These are phyloP conservation scores for Wickerhamiella spandovensis DNA, from an alignment of 805 yeast species.

Conservation along the genomic window DNA sequence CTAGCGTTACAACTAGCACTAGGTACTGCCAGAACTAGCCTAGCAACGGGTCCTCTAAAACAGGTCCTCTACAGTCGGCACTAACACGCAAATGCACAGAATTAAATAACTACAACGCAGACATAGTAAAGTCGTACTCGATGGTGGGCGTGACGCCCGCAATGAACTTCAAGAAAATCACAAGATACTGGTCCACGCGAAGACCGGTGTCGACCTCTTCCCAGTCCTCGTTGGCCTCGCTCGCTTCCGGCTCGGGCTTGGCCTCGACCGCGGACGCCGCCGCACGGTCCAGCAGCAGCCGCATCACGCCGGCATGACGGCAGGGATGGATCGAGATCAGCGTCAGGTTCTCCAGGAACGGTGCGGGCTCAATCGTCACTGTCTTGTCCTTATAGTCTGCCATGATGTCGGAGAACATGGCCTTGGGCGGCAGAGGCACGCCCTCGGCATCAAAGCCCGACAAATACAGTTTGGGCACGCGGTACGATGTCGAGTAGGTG, in stretches of 20 bases:
- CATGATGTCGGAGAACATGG: constrained; percentile 91
- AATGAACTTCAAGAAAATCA: constrained; percentile 83
- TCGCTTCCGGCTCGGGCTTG: constrained; percentile 22
- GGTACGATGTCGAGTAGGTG: constrained; percentile 83
- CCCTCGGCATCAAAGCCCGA: constrained; percentile 81
- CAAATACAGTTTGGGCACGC: constrained; percentile 89
- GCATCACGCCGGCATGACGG: constrained; percentile 90
- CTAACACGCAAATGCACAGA: no score
- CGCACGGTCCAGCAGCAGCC: constrained; percentile 65
- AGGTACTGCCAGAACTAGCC: no score
- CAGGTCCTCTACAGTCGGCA: no score
- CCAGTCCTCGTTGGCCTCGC: constrained; percentile 53
- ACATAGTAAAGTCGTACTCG: constrained; percentile 97
- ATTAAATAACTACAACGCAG: constrained; percentile 37
- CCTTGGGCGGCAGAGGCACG: constrained; percentile 68
- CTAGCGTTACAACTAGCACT: no score
- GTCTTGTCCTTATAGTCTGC: constrained; percentile 90
- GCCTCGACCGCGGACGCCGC: constrained; percentile 24
- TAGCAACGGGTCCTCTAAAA: no score
- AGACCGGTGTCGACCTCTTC: constrained; percentile 43
- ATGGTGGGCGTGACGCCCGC: constrained; percentile 97
- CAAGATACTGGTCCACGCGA: constrained; percentile 80
- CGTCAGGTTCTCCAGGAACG: constrained; percentile 62
- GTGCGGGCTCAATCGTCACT: constrained; percentile 88
- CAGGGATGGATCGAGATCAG: constrained; percentile 91